Conservation (phyloP, 176 grass and related monocot genomes). For the Chrysopogon serrulatus region DNA sequence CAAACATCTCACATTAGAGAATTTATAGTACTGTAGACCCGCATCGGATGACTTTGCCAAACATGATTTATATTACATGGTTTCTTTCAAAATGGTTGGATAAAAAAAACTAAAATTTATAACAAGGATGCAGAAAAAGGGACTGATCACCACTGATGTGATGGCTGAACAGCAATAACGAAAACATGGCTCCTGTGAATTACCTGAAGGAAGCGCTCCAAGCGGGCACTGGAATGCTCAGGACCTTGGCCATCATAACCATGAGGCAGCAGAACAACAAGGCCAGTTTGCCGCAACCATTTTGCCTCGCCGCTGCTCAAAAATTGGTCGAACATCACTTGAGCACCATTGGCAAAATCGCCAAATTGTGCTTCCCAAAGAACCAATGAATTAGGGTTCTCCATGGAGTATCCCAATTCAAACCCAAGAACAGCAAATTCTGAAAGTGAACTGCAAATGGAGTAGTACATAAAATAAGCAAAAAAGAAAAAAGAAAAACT, state of each 20-base stretch:
- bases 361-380: constrained; percentile 99
- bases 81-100: background rate
- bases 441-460: constrained; percentile 80
- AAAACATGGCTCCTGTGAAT: background rate
- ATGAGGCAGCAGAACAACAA: constrained; percentile 83
- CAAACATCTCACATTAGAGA: background rate
- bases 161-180: background rate
- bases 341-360: constrained; percentile 90
- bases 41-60: background rate
- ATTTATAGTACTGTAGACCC: background rate
- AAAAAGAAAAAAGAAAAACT: too few species aligned
- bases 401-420: constrained; percentile 98
- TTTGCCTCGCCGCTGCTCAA: constrained; percentile 95
- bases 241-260: constrained; percentile 98
- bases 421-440: constrained; percentile 98
- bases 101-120: background rate
- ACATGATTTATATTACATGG: background rate
- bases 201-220: constrained; percentile 99
- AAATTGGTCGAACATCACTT: constrained; percentile 99
- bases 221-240: constrained; percentile 85
- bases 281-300: constrained; percentile 88
- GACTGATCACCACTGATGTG: background rate
- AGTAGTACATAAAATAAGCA: background rate
- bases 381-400: constrained; percentile 94
- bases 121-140: background rate